Base-by-base conservation (phyloP, 169 alveolate genomes). In the Blepharisma undulans region DNA sequence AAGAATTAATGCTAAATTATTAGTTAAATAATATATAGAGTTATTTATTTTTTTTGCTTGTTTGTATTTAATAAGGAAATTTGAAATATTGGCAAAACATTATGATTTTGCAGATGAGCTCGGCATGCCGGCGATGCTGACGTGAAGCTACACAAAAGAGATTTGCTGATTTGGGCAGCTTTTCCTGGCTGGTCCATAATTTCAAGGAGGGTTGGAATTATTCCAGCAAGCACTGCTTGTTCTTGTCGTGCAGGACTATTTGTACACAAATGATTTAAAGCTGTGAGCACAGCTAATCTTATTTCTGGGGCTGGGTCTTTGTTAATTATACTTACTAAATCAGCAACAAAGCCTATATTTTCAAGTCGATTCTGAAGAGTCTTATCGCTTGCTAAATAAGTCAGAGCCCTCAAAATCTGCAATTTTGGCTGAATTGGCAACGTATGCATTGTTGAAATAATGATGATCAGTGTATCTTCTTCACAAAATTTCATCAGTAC, bases 51-150 rank as follows among this genome's bases (percentile, higher is more conserved):
- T 48, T 48, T 48, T 48, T 48, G 66, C 66, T 48, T 48, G 66
- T 48, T 48, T 5, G 66, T 79, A 29, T 30, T 25, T n/a, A 29
- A 29, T 79, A 21, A 79, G 61, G 16, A 79, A 12, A 32, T 34
- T 48, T 10, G 34, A 29, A 78, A 78, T 27, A 32, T 36, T 29
- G 29, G 29, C n/a, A 82, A 34, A 36, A 48, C 77, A 22, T 82
- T 60, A 30, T 22, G 34, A 10, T 34, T 48, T 18, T 82, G 72
- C 76, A 82, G 36, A 10, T 36, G 72, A 10, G 78, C 76, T n/a
- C 89, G 33, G 36, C 89, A 82, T 22, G 89, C 89, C 8, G 29
- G 22, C 19, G 89, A 82, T 22, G 89, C 89, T 22, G 78, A 36
- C 10, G n/a, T 30, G 29, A 82, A 82, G 25, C 71, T 25, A 16